Conservation (phyloP, 176 grass and related monocot species). For the Phyllostachys edulis region DNA sequence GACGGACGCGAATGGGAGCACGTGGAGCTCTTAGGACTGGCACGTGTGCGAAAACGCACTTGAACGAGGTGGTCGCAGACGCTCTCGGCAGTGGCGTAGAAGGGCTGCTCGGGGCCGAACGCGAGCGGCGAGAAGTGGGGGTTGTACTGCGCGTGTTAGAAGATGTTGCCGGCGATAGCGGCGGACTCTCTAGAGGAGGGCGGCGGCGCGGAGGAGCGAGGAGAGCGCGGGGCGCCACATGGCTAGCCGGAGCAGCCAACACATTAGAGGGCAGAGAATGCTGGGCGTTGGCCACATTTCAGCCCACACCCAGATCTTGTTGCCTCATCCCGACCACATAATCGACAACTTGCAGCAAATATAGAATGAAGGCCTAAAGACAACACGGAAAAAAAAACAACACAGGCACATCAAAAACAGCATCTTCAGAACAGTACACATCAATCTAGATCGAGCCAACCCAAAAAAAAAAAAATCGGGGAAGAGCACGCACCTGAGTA, state of each 20-base stretch:
- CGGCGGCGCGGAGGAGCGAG: too few relatives aligned
- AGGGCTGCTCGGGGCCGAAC: slow-evolving; percentile 88
- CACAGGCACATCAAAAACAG: too few relatives aligned
- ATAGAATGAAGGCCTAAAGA: slow-evolving; percentile 34
- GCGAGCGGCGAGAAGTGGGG: slow-evolving; percentile 81
- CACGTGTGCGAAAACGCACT: slow-evolving; percentile 29
- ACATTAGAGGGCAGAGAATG: too few relatives aligned
- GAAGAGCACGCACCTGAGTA: too few relatives aligned
- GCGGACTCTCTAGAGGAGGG: slow-evolving; percentile 26
- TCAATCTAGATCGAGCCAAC: too few relatives aligned
- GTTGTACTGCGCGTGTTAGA: slow-evolving; percentile 68
- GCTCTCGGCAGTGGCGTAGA: slow-evolving; percentile 88
- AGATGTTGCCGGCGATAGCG: slow-evolving; percentile 83
- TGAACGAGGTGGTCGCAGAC: slow-evolving; percentile 81
- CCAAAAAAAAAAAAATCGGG: too few relatives aligned
- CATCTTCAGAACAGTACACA: too few relatives aligned
- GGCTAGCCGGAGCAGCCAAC: too few relatives aligned
- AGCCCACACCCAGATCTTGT: slow-evolving; percentile 42
- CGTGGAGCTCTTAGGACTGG: background rate
- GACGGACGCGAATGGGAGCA: background rate
- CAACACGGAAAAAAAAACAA: too few relatives aligned
- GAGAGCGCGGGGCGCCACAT: too few relatives aligned
- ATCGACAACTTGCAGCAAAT: slow-evolving; percentile 36
- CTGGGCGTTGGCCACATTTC: too few relatives aligned
- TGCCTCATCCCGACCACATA: slow-evolving; percentile 45